These are phyloP conservation scores for Phytophthora litchii DNA, from an alignment of 352 stramenopile genomes.

Conservation along the genomic window DNA sequence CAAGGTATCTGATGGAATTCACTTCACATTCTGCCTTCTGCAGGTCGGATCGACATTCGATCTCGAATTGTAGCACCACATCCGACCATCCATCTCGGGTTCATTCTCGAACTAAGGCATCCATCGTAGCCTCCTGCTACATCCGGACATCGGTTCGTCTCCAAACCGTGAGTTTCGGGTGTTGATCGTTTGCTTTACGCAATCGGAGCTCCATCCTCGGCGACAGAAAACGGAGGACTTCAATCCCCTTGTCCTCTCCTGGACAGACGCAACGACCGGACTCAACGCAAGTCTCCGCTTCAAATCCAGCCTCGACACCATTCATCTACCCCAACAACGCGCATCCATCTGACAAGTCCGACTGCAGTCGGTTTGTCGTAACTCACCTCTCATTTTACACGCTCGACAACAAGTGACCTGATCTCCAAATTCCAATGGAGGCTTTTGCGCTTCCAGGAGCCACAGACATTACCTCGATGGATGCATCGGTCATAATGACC, in stretches of 20 bases:
- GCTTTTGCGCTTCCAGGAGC: conserved; percentile 17
- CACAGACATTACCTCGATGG: conserved; percentile 3
- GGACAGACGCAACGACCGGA: conserved; percentile 42
- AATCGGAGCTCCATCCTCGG: conserved; percentile 3
- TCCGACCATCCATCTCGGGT: background rate
- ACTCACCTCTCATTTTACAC: conserved; percentile 35
- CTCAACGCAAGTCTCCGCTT: conserved; percentile 37
- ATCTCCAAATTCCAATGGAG: conserved; percentile 24
- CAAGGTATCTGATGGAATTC: background rate
- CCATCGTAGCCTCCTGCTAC: background rate
- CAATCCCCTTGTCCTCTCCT: conserved; percentile 37
- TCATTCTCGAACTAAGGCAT: background rate
- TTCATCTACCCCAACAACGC: conserved; percentile 27
- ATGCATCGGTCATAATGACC: background rate
- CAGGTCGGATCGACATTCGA: background rate
- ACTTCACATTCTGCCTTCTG: conserved; percentile 7
- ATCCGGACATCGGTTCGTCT: conserved; percentile 6
- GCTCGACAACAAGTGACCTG: conserved; percentile 20
- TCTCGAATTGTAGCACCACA: background rate
- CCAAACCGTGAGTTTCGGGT: conserved; percentile 3
- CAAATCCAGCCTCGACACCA: conserved; percentile 38
- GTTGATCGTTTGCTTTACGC: conserved; percentile 10
- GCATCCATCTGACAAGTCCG: conserved; percentile 29
- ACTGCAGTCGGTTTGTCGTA: conserved; percentile 19
- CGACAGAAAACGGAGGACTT: conserved; percentile 34